Conservation (phyloP, 305 asterid species). For the Solanum hybrid region DNA sequence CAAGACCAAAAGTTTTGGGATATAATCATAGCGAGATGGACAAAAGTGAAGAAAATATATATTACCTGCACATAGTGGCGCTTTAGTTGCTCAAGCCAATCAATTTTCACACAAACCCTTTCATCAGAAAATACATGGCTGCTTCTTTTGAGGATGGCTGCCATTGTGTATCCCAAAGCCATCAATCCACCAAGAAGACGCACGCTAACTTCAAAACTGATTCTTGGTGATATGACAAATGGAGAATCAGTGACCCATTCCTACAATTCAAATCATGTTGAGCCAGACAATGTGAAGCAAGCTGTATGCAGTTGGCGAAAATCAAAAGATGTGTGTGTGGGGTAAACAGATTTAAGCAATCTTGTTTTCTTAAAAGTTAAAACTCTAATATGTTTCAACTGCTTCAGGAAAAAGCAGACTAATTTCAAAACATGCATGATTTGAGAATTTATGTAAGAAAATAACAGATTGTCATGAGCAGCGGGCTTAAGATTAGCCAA, state of each 20-base stretch:
- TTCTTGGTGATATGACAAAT: conserved; percentile 98
- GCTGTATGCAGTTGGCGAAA: not conserved
- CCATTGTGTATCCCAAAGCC: conserved; percentile 99
- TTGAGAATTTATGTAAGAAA: not conserved
- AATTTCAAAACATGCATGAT: not conserved
- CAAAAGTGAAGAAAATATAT: not conserved
- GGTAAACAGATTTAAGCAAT: not conserved
- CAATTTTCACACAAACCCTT: conserved; percentile 86
- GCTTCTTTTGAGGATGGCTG: conserved; percentile 89
- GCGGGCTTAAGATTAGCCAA: not conserved
- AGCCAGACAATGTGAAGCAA: not conserved
- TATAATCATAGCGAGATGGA: not conserved
- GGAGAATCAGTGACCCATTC: conserved; percentile 98
- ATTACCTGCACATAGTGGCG: conserved; percentile 92
- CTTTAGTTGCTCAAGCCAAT: conserved; percentile 86
- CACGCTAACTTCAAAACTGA: conserved; percentile 96
- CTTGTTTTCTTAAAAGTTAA: not conserved
- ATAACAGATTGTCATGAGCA: not conserved
- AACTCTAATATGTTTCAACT: not conserved
- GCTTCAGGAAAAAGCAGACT: not conserved
- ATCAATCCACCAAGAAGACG: conserved; percentile 98
- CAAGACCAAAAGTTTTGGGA: not conserved
- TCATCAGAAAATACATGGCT: conserved; percentile 83
- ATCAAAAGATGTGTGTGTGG: not conserved
- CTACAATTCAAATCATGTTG: conserved; percentile 30